These are phyloP conservation scores for Lophiostoma macrostomum DNA, from an alignment of 495 filamentous ascomycete genomes.

Conservation along the genomic window DNA sequence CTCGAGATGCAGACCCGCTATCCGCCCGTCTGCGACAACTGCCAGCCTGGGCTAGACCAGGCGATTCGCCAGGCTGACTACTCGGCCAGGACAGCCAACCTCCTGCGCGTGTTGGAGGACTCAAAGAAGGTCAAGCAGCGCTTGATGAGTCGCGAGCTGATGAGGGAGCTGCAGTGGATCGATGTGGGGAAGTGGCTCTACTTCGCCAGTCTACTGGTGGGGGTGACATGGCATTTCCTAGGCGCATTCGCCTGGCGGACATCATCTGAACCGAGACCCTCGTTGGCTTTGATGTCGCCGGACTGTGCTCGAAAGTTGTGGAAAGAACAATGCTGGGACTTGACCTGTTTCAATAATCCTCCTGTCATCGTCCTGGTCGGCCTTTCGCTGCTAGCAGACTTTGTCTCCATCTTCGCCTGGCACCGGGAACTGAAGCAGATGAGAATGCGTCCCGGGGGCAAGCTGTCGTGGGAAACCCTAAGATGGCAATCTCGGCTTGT, in stretches of 20 bases:
- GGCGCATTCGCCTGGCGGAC: slow-evolving; percentile 24
- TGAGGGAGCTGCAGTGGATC: slow-evolving; percentile 52
- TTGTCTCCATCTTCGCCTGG: slow-evolving; percentile 70
- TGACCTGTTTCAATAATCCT: slow-evolving; percentile 1
- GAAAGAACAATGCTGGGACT: slow-evolving; percentile 15
- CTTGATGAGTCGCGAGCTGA: slow-evolving; percentile 29
- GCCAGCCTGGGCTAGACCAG: slow-evolving; percentile 62
- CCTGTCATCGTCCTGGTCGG: slow-evolving; percentile 36
- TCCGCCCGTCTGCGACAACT: slow-evolving; percentile 77
- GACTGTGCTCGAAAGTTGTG: slow-evolving; percentile 39
- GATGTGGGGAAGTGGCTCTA: slow-evolving; percentile 52
- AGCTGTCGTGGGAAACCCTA: slow-evolving; percentile 60
- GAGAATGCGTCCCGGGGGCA: slow-evolving; percentile 58
- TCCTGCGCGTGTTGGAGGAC: slow-evolving; percentile 68
- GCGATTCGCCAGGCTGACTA: slow-evolving; percentile 67
- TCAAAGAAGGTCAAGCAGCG: slow-evolving; percentile 46
- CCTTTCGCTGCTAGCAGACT: slow-evolving; percentile 50
- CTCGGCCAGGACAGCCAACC: slow-evolving; percentile 73
- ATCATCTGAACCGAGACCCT: neutral
- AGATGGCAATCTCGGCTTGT: slow-evolving; percentile 70
- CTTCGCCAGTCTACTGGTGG: slow-evolving; percentile 49
- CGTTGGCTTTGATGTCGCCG: neutral
- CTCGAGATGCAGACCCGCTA: slow-evolving; percentile 68
- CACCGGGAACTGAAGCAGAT: slow-evolving; percentile 67
- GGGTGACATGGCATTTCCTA: slow-evolving; percentile 53